Evolutionary conservation across 495 filamentous ascomycete species (phyloP).

Genomic region (Hypoxylon crocopeplum): DNA sequence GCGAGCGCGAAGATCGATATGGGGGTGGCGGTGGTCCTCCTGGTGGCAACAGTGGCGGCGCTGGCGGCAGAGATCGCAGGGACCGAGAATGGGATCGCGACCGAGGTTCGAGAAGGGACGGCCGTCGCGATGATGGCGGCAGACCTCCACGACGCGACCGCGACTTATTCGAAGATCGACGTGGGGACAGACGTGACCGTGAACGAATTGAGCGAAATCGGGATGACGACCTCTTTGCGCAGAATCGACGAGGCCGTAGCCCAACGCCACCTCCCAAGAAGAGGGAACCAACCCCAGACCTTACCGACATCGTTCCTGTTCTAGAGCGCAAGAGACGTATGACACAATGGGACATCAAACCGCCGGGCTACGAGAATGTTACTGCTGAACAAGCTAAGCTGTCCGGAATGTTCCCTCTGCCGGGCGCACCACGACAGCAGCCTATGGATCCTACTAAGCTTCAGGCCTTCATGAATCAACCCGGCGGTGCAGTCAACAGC

Average conservation of each 20-base stretch:
- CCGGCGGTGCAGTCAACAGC: slow-evolving; percentile 71
- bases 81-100: slow-evolving; percentile 78
- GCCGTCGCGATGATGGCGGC: slow-evolving; percentile 68
- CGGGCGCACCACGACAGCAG: slow-evolving; percentile 92
- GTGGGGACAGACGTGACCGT: slow-evolving; percentile 60
- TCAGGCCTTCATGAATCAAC: slow-evolving; percentile 94
- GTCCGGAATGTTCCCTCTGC: slow-evolving; percentile 99
- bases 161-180: slow-evolving; percentile 71
- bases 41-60: no score
- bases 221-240: slow-evolving; percentile 58
- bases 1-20: slow-evolving; percentile 90
- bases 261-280: slow-evolving; percentile 83
- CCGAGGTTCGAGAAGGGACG: slow-evolving; percentile 62
- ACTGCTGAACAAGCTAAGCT: slow-evolving; percentile 98
- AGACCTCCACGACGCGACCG: slow-evolving; percentile 65
- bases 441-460: slow-evolving; percentile 95
- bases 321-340: slow-evolving; percentile 84
- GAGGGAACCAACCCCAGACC: slow-evolving; percentile 92
- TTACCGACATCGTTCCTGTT: slow-evolving; percentile 82
- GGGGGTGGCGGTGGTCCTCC: slow-evolving; percentile 69
- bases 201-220: slow-evolving; percentile 52
- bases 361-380: slow-evolving; percentile 96
- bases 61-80: slow-evolving; percentile 48
- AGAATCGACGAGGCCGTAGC: slow-evolving; percentile 75
- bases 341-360: slow-evolving; percentile 99